Conservation (phyloP, 805 yeast species). For the Schizosaccharomyces cryophilus region DNA sequence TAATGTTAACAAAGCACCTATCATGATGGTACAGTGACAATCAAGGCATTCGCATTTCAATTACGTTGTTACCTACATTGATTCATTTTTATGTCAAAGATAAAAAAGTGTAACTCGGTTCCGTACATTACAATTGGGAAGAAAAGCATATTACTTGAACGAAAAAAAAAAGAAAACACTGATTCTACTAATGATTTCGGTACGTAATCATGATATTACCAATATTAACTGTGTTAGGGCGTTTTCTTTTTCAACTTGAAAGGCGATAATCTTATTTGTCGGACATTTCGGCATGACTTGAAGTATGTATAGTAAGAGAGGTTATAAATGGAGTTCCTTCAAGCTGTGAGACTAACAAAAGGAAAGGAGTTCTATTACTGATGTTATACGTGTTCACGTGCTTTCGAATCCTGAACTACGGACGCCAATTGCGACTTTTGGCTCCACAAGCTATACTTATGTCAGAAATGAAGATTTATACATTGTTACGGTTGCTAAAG, state of each 20-base stretch:
- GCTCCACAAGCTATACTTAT: conserved; percentile 76
- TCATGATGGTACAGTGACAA: too few species aligned
- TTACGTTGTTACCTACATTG: too few species aligned
- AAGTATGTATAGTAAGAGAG: conserved; percentile 34
- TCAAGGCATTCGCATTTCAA: too few species aligned
- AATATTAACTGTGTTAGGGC: conserved; percentile 21
- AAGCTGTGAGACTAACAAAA: not conserved
- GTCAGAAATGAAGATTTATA: conserved; percentile 39
- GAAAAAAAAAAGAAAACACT: too few species aligned
- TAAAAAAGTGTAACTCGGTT: too few species aligned
- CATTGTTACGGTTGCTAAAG: conserved; percentile 71
- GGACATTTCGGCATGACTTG: conserved; percentile 46
- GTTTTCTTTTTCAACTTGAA: conserved; percentile 51
- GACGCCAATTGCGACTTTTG: conserved; percentile 60
- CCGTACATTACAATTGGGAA: too few species aligned
- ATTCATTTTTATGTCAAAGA: too few species aligned
- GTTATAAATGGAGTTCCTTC: conserved; percentile 14
- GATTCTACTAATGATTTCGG: not conserved
- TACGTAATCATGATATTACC: not conserved
- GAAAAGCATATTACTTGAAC: too few species aligned
- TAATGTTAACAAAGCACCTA: too few species aligned
- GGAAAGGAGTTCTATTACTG: conserved; percentile 18
- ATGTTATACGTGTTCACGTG: conserved; percentile 79
- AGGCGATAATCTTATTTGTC: conserved; percentile 65
- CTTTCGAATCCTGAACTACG: conserved; percentile 39